Conservation (phyloP, 148 eudicot genomes). For the Vaccinium vitisidaea region DNA sequence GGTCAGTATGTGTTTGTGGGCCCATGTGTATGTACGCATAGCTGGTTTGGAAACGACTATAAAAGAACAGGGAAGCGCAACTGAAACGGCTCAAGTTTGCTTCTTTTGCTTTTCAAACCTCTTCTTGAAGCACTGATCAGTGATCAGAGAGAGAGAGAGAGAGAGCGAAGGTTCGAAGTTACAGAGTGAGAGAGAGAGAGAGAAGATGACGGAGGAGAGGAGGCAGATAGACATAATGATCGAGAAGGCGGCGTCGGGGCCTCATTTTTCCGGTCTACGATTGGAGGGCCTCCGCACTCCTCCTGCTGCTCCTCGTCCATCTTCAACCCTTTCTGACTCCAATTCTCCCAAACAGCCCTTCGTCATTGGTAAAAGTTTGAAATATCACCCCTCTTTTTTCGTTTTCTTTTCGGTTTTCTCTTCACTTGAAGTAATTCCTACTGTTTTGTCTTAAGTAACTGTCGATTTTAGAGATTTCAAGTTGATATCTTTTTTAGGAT, state of each 20-base stretch:
- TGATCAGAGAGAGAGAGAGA: background rate
- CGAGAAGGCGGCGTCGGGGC: constrained; percentile 81
- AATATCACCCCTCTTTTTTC: background rate
- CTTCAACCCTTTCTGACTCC: constrained; percentile 29
- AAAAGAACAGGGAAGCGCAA: background rate
- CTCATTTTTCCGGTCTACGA: constrained; percentile 92
- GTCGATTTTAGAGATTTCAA: background rate
- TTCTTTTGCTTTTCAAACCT: background rate
- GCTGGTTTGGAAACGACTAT: no score
- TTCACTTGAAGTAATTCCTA: background rate
- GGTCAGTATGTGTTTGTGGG: no score
- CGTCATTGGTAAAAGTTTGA: constrained; percentile 66
- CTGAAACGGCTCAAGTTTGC: background rate
- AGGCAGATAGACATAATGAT: constrained; percentile 66
- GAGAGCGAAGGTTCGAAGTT: background rate
- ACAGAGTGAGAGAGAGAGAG: background rate
- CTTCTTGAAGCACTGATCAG: background rate
- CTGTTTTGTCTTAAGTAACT: background rate
- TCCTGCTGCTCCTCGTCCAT: constrained; percentile 31
- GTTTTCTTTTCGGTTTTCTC: background rate
- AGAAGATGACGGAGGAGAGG: constrained; percentile 25
- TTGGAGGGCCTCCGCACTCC: constrained; percentile 50
- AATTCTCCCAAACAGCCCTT: constrained; percentile 55
- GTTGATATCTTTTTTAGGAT: no score
- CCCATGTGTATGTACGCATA: no score